These are phyloP conservation scores for Galerina sulciceps DNA, from an alignment of 768 basidiomycete species.

Conservation along the genomic window DNA sequence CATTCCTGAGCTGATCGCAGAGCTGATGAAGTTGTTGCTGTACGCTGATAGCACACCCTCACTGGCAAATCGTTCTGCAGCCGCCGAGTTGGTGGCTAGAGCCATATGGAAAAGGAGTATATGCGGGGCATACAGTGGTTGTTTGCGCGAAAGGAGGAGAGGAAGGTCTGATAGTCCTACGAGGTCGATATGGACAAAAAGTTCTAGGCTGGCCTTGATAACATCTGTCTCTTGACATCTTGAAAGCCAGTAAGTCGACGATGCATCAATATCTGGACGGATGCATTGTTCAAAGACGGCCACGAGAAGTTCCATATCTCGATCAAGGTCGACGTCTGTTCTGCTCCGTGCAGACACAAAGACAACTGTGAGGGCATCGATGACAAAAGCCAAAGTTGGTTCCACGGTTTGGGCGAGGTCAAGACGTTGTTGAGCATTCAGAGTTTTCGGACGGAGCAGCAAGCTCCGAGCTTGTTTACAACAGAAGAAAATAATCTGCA, in stretches of 20 bases:
- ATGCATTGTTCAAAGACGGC: slow-evolving; percentile 86
- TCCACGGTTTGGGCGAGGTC: slow-evolving; percentile 64
- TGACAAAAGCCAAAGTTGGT: slow-evolving; percentile 61
- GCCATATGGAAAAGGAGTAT: slow-evolving; percentile 88
- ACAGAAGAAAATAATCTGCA: slow-evolving; percentile 84
- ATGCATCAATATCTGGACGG: slow-evolving; percentile 65
- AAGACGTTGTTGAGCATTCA: slow-evolving; percentile 67
- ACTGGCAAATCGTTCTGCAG: slow-evolving; percentile 85
- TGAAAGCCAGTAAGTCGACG: slow-evolving; percentile 78
- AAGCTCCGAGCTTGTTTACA: slow-evolving; percentile 63
- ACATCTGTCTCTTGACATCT: slow-evolving; percentile 82
- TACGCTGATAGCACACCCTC: slow-evolving; percentile 84
- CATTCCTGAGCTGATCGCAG: slow-evolving; percentile 74
- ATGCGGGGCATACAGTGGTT: slow-evolving; percentile 76
- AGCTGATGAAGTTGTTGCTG: slow-evolving; percentile 79
- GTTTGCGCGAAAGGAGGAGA: slow-evolving; percentile 62
- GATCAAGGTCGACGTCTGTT: slow-evolving; percentile 67
- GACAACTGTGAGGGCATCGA: slow-evolving; percentile 67
- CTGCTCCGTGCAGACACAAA: slow-evolving; percentile 67
- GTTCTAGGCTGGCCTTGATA: slow-evolving; percentile 73
- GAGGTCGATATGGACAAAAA: slow-evolving; percentile 71
- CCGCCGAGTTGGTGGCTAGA: slow-evolving; percentile 71
- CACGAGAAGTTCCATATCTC: slow-evolving; percentile 81
- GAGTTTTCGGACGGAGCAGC: slow-evolving; percentile 46
- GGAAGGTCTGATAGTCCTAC: slow-evolving; percentile 71